phyloP scores from a whole-genome alignment of 352 stramenopile genomes.

The Phytophthora macrochlamydospora region DNA sequence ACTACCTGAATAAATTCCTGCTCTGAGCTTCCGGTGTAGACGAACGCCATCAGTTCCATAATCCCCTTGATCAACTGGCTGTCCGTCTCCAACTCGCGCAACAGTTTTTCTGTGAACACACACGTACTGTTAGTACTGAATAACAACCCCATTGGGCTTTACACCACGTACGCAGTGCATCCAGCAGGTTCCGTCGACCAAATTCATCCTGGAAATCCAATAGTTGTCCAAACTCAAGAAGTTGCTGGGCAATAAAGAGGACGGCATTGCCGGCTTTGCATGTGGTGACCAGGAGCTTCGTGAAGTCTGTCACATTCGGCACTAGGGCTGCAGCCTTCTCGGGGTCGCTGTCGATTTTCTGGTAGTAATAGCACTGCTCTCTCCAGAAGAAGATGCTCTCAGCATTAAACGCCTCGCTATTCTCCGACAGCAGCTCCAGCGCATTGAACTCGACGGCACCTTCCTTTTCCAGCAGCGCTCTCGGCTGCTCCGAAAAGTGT shows the following conservation, averaged over 20 bases:
- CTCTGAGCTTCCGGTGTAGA: constrained; percentile 70
- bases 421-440: constrained; percentile 46
- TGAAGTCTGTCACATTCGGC: constrained; percentile 75
- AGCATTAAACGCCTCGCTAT: constrained; percentile 45
- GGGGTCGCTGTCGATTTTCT: constrained; percentile 59
- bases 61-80: constrained; percentile 63
- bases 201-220: constrained; percentile 86
- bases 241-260: constrained; percentile 72
- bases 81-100: constrained; percentile 64
- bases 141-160: neutral
- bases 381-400: constrained; percentile 82
- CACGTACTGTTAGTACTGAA: constrained; percentile 7
- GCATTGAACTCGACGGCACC: constrained; percentile 47
- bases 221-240: constrained; percentile 64
- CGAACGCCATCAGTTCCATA: constrained; percentile 79
- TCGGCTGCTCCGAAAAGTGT: constrained; percentile 46
- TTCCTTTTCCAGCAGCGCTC: constrained; percentile 31
- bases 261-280: constrained; percentile 53
- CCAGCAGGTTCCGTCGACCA: constrained; percentile 69
- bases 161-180: constrained; percentile 54
- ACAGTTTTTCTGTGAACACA: constrained; percentile 48
- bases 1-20: constrained; percentile 83
- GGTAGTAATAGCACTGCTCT: constrained; percentile 80
- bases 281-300: constrained; percentile 60
- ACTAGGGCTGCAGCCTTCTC: constrained; percentile 58